Conservation (phyloP, 768 basidiomycete species). For the Tulasnella calospora region DNA sequence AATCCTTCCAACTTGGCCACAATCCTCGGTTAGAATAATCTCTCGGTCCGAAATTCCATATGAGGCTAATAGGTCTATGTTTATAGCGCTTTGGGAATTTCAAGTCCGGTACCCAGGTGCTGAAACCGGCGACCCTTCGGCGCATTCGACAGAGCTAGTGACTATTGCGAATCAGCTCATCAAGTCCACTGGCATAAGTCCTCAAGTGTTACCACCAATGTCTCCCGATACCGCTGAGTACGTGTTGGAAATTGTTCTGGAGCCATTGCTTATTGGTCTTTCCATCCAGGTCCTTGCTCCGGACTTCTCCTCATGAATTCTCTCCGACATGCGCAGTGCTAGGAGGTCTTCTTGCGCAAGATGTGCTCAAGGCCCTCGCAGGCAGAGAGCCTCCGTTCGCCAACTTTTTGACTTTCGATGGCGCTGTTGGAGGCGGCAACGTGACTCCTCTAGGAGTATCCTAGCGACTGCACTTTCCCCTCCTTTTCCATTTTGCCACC, state of each 20-base stretch:
- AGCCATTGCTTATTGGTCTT: not conserved
- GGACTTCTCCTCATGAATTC: slow-evolving; percentile 76
- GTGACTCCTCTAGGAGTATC: slow-evolving; percentile 38
- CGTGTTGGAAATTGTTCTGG: slow-evolving; percentile 26
- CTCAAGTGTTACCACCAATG: slow-evolving; percentile 53
- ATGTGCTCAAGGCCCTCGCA: slow-evolving; percentile 85
- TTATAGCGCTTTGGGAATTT: slow-evolving; percentile 77
- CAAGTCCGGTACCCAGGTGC: slow-evolving; percentile 52
- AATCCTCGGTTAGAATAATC: slow-evolving; percentile 54
- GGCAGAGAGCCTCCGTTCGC: slow-evolving; percentile 89
- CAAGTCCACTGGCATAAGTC: slow-evolving; percentile 60
- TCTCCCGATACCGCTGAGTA: slow-evolving; percentile 63
- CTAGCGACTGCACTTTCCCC: not conserved
- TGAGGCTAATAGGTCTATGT: not conserved
- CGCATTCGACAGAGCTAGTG: slow-evolving; percentile 49
- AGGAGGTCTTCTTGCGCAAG: slow-evolving; percentile 91
- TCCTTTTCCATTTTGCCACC: not conserved
- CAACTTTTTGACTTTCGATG: slow-evolving; percentile 88
- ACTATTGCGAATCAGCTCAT: slow-evolving; percentile 60
- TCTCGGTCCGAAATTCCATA: not conserved
- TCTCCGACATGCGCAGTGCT: slow-evolving; percentile 91
- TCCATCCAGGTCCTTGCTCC: slow-evolving; percentile 55
- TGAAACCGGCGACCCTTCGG: slow-evolving; percentile 37
- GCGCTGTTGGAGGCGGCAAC: slow-evolving; percentile 68
- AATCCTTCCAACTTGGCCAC: slow-evolving; percentile 69